These are phyloP conservation scores for Pythium folliculosum DNA, from an alignment of 352 stramenopile genomes.

Conservation along the genomic window DNA sequence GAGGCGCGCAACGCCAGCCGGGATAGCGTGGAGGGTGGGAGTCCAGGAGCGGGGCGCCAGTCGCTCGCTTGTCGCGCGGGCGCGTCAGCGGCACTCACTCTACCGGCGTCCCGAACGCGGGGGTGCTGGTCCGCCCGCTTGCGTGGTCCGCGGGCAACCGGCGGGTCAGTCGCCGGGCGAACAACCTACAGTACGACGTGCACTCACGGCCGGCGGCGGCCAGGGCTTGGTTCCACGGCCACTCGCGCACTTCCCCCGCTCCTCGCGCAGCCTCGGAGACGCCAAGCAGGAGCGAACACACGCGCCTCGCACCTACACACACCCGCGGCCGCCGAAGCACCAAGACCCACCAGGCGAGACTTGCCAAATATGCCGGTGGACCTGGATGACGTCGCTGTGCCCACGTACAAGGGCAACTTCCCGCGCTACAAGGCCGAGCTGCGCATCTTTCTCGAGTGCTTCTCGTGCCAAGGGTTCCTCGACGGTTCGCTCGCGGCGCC, in stretches of 20 bases:
- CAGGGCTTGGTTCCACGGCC: too few species aligned
- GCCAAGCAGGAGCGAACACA: too few species aligned
- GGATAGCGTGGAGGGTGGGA: not conserved
- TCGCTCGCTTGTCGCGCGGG: not conserved
- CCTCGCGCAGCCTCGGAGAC: too few species aligned
- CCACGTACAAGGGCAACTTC: slow-evolving; percentile 25
- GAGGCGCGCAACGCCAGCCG: too few species aligned
- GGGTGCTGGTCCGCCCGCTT: not conserved
- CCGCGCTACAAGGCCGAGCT: slow-evolving; percentile 28
- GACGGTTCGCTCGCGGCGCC: slow-evolving; percentile 17
- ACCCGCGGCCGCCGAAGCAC: too few species aligned
- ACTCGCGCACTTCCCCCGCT: too few species aligned
- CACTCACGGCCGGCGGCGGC: too few species aligned
- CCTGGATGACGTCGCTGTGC: slow-evolving; percentile 21
- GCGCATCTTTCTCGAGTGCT: slow-evolving; percentile 21
- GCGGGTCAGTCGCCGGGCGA: too few species aligned
- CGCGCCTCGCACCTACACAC: too few species aligned
- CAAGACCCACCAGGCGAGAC: not conserved
- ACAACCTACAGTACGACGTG: too few species aligned
- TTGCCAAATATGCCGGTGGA: slow-evolving; percentile 4
- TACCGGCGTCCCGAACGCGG: not conserved
- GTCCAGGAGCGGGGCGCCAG: not conserved
- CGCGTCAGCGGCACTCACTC: not conserved
- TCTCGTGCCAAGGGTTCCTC: slow-evolving; percentile 17
- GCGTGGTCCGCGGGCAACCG: not conserved